These are phyloP conservation scores for Tetracladium marchalianum DNA, from an alignment of 495 filamentous ascomycete species.

Conservation along the genomic window DNA sequence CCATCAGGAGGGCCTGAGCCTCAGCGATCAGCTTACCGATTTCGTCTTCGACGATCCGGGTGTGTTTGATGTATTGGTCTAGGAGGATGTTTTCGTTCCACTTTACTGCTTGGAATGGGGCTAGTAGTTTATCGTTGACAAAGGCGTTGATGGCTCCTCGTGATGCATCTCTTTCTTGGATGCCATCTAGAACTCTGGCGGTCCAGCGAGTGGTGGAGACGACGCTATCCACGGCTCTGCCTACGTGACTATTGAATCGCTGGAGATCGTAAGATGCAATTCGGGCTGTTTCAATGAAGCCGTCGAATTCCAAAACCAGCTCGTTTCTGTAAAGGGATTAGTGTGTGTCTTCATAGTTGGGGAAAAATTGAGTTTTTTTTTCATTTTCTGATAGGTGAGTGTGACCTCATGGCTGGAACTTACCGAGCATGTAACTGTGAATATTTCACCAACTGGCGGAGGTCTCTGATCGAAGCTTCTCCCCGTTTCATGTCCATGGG, in stretches of 20 bases:
- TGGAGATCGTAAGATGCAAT: constrained; percentile 47
- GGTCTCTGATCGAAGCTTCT: constrained; percentile 61
- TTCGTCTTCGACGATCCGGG: constrained; percentile 50
- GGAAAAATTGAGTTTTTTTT: background rate
- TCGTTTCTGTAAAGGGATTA: constrained; percentile 36
- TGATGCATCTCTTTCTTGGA: constrained; percentile 28
- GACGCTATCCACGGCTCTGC: constrained; percentile 54
- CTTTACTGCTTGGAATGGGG: constrained; percentile 45
- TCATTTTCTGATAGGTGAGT: background rate
- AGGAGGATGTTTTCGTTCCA: constrained; percentile 43
- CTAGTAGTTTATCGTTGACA: constrained; percentile 34
- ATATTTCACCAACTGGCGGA: constrained; percentile 49
- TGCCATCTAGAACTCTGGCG: constrained; percentile 37
- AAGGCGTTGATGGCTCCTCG: constrained; percentile 30
- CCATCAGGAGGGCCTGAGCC: constrained; percentile 48
- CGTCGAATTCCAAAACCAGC: constrained; percentile 55
- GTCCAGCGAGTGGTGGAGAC: constrained; percentile 60
- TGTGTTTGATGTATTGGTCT: constrained; percentile 56
- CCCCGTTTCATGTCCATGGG: constrained; percentile 62
- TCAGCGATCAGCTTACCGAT: constrained; percentile 53
- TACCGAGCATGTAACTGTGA: constrained; percentile 17
- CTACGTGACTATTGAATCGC: constrained; percentile 58
- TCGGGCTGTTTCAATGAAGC: constrained; percentile 51
- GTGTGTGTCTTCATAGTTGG: background rate
- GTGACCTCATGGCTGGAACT: constrained; percentile 1